These are phyloP conservation scores for Ascochyta clinopodiicola DNA, from an alignment of 2,329 filamentous ascomycete genomes.

Conservation along the genomic window DNA sequence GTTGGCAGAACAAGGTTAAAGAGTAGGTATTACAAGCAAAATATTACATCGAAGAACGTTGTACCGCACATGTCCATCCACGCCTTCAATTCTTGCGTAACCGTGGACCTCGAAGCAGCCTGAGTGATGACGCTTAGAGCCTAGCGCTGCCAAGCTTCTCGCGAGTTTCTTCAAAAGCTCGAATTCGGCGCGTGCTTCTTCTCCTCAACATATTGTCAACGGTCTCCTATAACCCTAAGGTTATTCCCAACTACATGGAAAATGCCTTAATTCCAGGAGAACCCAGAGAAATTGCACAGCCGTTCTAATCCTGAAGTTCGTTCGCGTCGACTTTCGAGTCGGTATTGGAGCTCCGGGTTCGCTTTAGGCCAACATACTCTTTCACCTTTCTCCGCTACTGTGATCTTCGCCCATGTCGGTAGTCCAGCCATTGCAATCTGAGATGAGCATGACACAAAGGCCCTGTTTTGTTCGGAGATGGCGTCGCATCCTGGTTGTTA, in stretches of 20 bases:
- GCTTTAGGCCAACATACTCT: slow-evolving; percentile 49
- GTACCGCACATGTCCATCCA: background rate
- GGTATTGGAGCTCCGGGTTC: slow-evolving; percentile 48
- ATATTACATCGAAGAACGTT: background rate
- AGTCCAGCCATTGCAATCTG: slow-evolving; percentile 2
- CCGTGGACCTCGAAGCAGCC: background rate
- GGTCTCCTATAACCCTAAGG: slow-evolving; percentile 38
- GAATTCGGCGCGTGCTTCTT: slow-evolving; percentile 15
- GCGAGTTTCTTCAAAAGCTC: slow-evolving; percentile 10
- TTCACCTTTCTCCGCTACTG: slow-evolving; percentile 1
- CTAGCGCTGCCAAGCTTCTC: slow-evolving; percentile 16
- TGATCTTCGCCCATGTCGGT: slow-evolving; percentile 3
- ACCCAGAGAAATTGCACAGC: slow-evolving; percentile 47
- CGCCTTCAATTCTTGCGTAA: background rate
- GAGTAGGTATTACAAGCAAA: background rate
- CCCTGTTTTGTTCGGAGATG: slow-evolving; percentile 13
- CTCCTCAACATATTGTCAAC: slow-evolving; percentile 40
- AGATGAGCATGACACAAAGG: background rate
- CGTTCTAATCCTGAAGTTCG: slow-evolving; percentile 51
- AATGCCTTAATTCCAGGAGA: slow-evolving; percentile 38
- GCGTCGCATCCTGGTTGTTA: background rate
- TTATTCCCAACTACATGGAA: slow-evolving; percentile 35
- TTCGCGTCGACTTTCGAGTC: slow-evolving; percentile 41
- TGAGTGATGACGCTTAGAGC: slow-evolving; percentile 5
- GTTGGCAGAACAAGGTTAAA: background rate